Percentiles rank a stretch among this genome's conserved stretches.
Conservation (phyloP, 2,329 filamentous ascomycete genomes). For the Trichoderma cornu-damae region DNA sequence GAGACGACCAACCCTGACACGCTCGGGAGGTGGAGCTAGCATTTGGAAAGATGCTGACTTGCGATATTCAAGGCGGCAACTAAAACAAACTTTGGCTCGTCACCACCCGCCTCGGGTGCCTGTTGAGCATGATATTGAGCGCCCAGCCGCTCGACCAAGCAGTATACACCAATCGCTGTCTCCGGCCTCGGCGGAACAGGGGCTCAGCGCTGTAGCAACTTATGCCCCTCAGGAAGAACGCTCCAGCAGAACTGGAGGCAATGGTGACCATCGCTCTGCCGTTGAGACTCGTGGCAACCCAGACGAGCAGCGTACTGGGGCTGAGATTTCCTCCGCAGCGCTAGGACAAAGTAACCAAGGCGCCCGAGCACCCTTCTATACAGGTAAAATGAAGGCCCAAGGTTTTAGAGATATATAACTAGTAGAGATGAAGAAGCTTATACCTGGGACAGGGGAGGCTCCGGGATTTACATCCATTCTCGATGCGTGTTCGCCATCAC, state of each 20-base stretch:
- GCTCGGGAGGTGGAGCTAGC: not conserved
- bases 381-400: not conserved
- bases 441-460: not conserved
- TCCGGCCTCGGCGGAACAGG: not conserved
- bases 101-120: not conserved
- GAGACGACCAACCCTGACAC: not conserved
- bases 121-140: not conserved
- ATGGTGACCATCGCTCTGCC: not conserved
- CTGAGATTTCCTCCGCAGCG: not conserved
- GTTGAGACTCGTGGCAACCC: not conserved
- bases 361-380: not conserved
- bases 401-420: not conserved
- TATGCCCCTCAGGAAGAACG: not conserved
- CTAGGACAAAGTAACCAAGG: not conserved
- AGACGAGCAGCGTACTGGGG: not conserved
- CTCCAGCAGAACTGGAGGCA: not conserved
- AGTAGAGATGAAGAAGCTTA: not conserved
- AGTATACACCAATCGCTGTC: not conserved
- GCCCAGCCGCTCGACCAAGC: not conserved
- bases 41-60: not conserved
- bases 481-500: not conserved
- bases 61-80: not conserved
- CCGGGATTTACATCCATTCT: not conserved
- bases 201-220: not conserved
- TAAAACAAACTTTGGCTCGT: not conserved